These are phyloP conservation scores for Sordariomycetes sp. DNA, from an alignment of 2,329 filamentous ascomycete species.

Conservation along the genomic window DNA sequence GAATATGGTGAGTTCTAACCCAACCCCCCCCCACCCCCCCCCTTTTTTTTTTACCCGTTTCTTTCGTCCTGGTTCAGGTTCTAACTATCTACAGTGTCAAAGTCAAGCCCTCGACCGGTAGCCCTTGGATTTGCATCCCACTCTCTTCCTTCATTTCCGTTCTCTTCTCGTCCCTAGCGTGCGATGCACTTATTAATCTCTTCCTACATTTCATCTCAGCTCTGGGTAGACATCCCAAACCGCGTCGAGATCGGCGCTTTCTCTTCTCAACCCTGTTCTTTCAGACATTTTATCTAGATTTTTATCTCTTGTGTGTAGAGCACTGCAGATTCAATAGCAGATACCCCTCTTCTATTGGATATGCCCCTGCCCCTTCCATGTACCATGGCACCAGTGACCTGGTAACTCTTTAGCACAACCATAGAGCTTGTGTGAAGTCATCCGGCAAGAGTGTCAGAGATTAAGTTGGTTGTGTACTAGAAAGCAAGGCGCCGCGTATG, in stretches of 20 bases:
- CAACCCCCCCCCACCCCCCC: no score
- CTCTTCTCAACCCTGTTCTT: not conserved
- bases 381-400: not conserved
- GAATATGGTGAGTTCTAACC: constrained; percentile 42
- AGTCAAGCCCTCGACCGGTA: constrained; percentile 43
- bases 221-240: not conserved
- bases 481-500: not conserved
- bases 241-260: not conserved
- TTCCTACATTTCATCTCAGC: not conserved
- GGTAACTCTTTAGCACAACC: not conserved
- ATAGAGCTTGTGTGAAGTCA: no score
- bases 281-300: no score
- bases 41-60: not conserved
- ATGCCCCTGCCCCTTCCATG: no score
- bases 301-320: no score
- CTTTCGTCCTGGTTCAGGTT: not conserved
- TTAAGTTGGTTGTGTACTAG: no score
- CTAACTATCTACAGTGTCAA: constrained; percentile 30
- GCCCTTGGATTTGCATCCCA: not conserved
- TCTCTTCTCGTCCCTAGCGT: not conserved
- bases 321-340: no score
- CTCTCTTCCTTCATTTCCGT: not conserved
- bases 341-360: no score
- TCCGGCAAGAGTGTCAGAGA: no score
- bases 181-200: not conserved